Conservation (phyloP, 2,329 filamentous ascomycete genomes). For the Piedraia hortae region DNA sequence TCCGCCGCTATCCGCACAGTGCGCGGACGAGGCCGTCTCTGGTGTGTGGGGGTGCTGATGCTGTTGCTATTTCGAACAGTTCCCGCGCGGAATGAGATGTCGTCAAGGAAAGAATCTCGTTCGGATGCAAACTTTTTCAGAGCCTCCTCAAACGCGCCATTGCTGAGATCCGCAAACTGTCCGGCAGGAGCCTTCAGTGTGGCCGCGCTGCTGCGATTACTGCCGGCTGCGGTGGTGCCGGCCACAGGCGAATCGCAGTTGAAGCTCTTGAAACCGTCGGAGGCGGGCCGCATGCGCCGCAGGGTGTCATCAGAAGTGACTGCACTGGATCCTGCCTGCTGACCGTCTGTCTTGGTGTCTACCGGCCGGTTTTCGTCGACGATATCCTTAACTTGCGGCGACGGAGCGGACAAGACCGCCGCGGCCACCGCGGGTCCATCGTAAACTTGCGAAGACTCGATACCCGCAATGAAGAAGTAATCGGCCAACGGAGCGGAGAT, state of each 20-base stretch:
- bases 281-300: slow-evolving; percentile 18
- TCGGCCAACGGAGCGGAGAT: slow-evolving; percentile 30
- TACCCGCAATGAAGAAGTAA: slow-evolving; percentile 36
- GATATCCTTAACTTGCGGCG: slow-evolving; percentile 21
- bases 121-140: slow-evolving; percentile 88
- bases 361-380: slow-evolving; percentile 33
- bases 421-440: slow-evolving; percentile 14
- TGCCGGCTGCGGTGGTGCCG: slow-evolving; percentile 22
- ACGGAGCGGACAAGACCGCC: slow-evolving; percentile 1
- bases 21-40: slow-evolving; percentile 35
- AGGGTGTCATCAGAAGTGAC: slow-evolving; percentile 13
- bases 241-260: slow-evolving; percentile 18
- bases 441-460: slow-evolving; percentile 24
- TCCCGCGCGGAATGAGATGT: slow-evolving; percentile 68
- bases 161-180: slow-evolving; percentile 20
- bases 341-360: slow-evolving; percentile 25
- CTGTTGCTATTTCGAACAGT: no score
- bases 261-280: slow-evolving; percentile 23
- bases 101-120: slow-evolving; percentile 74
- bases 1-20: slow-evolving; percentile 67
- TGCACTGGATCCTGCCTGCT: slow-evolving; percentile 17
- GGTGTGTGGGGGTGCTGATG: slow-evolving; percentile 23
- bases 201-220: slow-evolving; percentile 36
- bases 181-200: slow-evolving; percentile 25
- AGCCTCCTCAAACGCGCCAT: slow-evolving; percentile 84